phyloP scores from a whole-genome alignment of 2,329 filamentous ascomycete genomes.

The Pseudogymnoascus sp. region DNA sequence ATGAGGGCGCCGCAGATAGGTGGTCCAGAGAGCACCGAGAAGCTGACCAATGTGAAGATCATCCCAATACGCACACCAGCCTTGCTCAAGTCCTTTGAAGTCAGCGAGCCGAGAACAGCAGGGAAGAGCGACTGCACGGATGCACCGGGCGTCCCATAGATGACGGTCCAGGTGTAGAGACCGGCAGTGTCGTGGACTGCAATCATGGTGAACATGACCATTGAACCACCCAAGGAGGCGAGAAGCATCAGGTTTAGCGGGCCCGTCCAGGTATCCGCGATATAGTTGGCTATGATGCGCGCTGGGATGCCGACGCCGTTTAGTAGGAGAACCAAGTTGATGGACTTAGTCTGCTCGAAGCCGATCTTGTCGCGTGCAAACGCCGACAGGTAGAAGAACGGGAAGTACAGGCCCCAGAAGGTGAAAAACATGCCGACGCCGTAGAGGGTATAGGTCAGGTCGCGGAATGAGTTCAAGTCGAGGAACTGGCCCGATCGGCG shows the following conservation, averaged over 20 bases:
- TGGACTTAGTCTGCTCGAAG: slow-evolving; percentile 35
- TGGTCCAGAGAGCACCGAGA: slow-evolving; percentile 46
- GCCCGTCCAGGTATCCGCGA: slow-evolving; percentile 43
- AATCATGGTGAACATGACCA: slow-evolving; percentile 41
- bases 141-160: slow-evolving; percentile 45
- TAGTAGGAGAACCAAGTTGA: slow-evolving; percentile 44
- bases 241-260: slow-evolving; percentile 45
- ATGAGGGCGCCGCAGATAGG: slow-evolving; percentile 48
- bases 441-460: slow-evolving; percentile 39
- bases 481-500: slow-evolving; percentile 36
- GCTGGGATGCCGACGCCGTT: slow-evolving; percentile 45
- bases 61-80: slow-evolving; percentile 50
- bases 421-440: slow-evolving; percentile 34
- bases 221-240: slow-evolving; percentile 30
- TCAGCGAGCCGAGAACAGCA: slow-evolving; percentile 42
- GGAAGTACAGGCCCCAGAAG: slow-evolving; percentile 40
- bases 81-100: slow-evolving; percentile 41
- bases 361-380: slow-evolving; percentile 32
- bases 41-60: slow-evolving; percentile 44
- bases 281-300: slow-evolving; percentile 39
- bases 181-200: slow-evolving; percentile 35
- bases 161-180: slow-evolving; percentile 42
- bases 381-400: slow-evolving; percentile 28
- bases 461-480: slow-evolving; percentile 38
- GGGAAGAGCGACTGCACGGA: slow-evolving; percentile 47